Evolutionary conservation across 2,329 filamentous ascomycete species (phyloP).

Genomic region (Colletotrichum tofieldiae): DNA sequence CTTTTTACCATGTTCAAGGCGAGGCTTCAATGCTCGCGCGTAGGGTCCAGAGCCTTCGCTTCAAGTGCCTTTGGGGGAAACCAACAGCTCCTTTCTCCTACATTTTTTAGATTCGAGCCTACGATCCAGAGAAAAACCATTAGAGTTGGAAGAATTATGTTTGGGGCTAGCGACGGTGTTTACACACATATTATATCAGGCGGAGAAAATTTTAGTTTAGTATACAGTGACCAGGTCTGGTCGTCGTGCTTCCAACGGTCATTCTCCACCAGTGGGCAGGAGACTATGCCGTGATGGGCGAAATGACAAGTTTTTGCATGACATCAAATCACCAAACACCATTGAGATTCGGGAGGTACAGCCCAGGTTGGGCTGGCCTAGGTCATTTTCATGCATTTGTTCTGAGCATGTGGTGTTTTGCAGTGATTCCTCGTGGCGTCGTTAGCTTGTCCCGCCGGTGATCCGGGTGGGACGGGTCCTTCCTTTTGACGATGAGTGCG

Average conservation of each 20-base stretch:
- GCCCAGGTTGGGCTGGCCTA: background rate
- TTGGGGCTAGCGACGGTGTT: slow-evolving; percentile 36
- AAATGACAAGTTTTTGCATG: background rate
- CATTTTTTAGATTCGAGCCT: slow-evolving; percentile 25
- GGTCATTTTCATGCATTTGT: too few species aligned
- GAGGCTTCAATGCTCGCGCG: slow-evolving; percentile 23
- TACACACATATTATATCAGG: slow-evolving; percentile 6
- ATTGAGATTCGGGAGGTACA: background rate
- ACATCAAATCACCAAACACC: background rate
- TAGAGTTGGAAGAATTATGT: slow-evolving; percentile 23
- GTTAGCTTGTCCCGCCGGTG: background rate
- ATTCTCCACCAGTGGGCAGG: background rate
- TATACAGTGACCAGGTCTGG: background rate
- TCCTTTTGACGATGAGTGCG: too few species aligned
- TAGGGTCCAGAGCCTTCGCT: slow-evolving; percentile 22
- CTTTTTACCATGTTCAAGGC: slow-evolving; percentile 40
- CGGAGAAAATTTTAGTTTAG: background rate
- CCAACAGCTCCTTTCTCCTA: background rate
- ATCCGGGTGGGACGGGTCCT: background rate
- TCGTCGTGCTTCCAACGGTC: background rate
- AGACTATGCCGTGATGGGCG: background rate
- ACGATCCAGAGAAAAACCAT: slow-evolving; percentile 23
- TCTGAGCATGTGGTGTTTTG: background rate
- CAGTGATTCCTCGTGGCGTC: background rate
- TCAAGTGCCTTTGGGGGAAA: background rate